Percentiles rank a stretch among this genome's conserved stretches.
Evolutionary conservation across 768 basidiomycete genomes (phyloP).

Genomic region (Naganishia onofrii): DNA sequence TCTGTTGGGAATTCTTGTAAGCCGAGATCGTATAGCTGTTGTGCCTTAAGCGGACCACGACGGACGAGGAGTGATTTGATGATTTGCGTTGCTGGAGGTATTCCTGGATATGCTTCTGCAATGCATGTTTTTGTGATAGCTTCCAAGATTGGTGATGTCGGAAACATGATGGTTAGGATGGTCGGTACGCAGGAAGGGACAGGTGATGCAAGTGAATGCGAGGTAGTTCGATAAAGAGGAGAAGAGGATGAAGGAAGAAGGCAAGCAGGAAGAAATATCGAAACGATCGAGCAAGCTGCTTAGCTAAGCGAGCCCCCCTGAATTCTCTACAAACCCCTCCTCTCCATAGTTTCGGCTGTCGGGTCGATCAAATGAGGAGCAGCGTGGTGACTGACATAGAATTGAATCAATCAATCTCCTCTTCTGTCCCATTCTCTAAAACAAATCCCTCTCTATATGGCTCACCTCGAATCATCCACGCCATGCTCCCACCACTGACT

Average conservation of each 20-base stretch:
- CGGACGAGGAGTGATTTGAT: slow-evolving; percentile 29
- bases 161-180: neutral
- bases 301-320: neutral
- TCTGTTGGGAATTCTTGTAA: slow-evolving; percentile 33
- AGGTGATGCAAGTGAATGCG: neutral
- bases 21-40: slow-evolving; percentile 37
- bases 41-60: slow-evolving; percentile 28
- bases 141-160: slow-evolving; percentile 14
- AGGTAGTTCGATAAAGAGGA: neutral
- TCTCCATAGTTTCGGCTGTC: no score
- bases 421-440: no score
- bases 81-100: slow-evolving; percentile 22
- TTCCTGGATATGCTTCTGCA: slow-evolving; percentile 12
- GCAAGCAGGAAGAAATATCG: no score
- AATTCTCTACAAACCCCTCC: no score
- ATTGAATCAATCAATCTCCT: no score
- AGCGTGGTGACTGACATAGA: no score
- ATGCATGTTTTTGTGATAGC: slow-evolving; percentile 18
- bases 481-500: neutral
- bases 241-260: neutral
- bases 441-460: neutral
- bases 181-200: neutral
- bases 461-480: neutral
- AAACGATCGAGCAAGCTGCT: neutral
- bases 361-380: no score